Percentiles rank a stretch among this genome's conserved stretches.
phyloP scores from a whole-genome alignment of 1,284 basidiomycete species.

The Tylopilus sp. region DNA sequence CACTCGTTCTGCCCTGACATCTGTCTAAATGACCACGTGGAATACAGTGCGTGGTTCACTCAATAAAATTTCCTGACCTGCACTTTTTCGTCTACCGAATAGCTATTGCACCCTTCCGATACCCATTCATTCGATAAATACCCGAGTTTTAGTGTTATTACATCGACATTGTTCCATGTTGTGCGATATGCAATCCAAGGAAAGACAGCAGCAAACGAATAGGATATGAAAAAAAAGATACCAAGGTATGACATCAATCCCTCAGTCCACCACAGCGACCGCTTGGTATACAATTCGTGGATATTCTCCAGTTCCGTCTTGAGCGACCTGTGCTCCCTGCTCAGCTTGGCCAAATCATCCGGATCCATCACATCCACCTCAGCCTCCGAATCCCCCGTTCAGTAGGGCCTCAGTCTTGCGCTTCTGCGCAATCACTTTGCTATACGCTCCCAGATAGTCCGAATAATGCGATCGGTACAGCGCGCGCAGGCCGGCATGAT shows the following conservation, averaged over 20 bases:
- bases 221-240: not conserved
- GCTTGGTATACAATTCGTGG: slow-evolving; percentile 47
- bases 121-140: not conserved
- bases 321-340: slow-evolving; percentile 51
- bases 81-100: too few species aligned
- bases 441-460: slow-evolving; percentile 60
- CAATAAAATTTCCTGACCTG: too few species aligned
- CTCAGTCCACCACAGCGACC: slow-evolving; percentile 12
- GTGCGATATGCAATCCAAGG: slow-evolving; percentile 2
- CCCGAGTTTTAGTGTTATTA: slow-evolving; percentile 1
- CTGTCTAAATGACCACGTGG: too few species aligned
- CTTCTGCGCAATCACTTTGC: slow-evolving; percentile 59
- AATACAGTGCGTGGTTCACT: too few species aligned
- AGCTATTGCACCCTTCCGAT: too few species aligned
- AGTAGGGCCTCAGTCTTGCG: slow-evolving; percentile 54
- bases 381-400: slow-evolving; percentile 47
- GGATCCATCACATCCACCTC: slow-evolving; percentile 60
- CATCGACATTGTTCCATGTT: slow-evolving; percentile 4
- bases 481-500: slow-evolving; percentile 60
- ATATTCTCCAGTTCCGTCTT: slow-evolving; percentile 62
- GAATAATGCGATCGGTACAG: slow-evolving; percentile 63
- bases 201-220: not conserved
- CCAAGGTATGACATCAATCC: slow-evolving; percentile 17
- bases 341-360: slow-evolving; percentile 62
- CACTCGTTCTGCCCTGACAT: too few species aligned